These are phyloP conservation scores for Phallus indusiatus DNA, from an alignment of 768 basidiomycete genomes.

Conservation along the genomic window DNA sequence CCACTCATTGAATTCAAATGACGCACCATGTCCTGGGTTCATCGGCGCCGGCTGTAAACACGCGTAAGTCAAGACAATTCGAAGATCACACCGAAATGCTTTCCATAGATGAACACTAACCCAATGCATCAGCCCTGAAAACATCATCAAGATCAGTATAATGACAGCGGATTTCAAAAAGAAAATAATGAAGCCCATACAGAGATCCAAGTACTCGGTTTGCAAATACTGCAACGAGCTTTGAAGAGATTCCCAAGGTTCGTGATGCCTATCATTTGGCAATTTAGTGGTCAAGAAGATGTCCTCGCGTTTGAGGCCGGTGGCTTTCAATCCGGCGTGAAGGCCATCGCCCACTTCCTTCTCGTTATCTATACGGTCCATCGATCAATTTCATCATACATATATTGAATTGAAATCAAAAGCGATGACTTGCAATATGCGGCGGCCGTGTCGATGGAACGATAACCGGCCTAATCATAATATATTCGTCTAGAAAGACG, in stretches of 20 bases:
- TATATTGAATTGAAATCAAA: slow-evolving; percentile 13
- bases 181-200: slow-evolving; percentile 27
- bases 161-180: slow-evolving; percentile 1
- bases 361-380: slow-evolving; percentile 47
- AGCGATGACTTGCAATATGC: slow-evolving; percentile 20
- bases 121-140: slow-evolving; percentile 70
- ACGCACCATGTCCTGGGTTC: neutral
- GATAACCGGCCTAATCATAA: slow-evolving; percentile 48
- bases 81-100: slow-evolving; percentile 11
- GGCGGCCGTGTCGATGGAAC: slow-evolving; percentile 55
- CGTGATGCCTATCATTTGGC: slow-evolving; percentile 50
- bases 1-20: neutral
- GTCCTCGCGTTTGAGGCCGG: slow-evolving; percentile 69
- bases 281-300: slow-evolving; percentile 76
- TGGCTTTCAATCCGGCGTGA: slow-evolving; percentile 55
- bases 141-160: neutral
- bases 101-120: slow-evolving; percentile 42
- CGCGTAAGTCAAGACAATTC: neutral
- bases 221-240: slow-evolving; percentile 58
- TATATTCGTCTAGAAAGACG: neutral
- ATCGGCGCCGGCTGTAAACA: neutral
- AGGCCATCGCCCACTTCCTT: slow-evolving; percentile 51
- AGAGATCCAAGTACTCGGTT: slow-evolving; percentile 64
- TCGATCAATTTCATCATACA: slow-evolving; percentile 2
- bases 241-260: slow-evolving; percentile 51